phyloP scores from a whole-genome alignment of 2,329 filamentous ascomycete genomes.

The Cladosporium sp. region DNA sequence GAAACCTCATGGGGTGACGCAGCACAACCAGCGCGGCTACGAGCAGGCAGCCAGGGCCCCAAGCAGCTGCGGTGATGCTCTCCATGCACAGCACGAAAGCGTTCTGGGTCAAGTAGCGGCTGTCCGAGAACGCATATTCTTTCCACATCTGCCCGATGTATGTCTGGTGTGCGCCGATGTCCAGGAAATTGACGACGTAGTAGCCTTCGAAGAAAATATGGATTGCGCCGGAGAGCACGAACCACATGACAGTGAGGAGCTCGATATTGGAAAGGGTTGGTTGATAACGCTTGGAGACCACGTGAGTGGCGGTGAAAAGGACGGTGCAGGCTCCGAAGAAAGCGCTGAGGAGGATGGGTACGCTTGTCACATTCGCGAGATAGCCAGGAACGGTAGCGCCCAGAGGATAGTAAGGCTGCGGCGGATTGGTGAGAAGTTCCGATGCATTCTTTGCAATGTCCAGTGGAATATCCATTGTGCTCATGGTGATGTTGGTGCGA shows the following conservation, averaged over 20 bases:
- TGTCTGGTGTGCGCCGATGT: conserved; percentile 61
- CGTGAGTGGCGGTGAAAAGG: conserved; percentile 53
- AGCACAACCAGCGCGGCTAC: conserved; percentile 50
- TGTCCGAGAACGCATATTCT: conserved; percentile 82
- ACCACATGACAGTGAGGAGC: conserved; percentile 63
- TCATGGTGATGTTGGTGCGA: too few species aligned
- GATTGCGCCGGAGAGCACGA: conserved; percentile 63
- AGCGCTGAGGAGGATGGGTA: conserved; percentile 51
- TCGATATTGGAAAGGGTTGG: conserved; percentile 51
- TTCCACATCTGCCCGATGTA: conserved; percentile 87
- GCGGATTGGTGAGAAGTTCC: conserved; percentile 1
- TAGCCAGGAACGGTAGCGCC: conserved; percentile 58
- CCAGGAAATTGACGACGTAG: conserved; percentile 63
- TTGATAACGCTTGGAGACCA: conserved; percentile 47
- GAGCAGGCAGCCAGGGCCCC: conserved; percentile 56
- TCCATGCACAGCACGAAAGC: conserved; percentile 85
- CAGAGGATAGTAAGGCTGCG: conserved; percentile 64
- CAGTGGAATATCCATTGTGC: conserved; percentile 3
- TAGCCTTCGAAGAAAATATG: conserved; percentile 85
- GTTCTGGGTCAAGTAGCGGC: conserved; percentile 75
- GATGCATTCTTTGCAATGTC: conserved; percentile 2
- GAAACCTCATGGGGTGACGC: conserved; percentile 51
- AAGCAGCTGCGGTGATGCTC: conserved; percentile 67
- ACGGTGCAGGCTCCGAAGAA: conserved; percentile 53
- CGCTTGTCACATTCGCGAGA: conserved; percentile 57